Percentiles rank a stretch among this genome's conserved stretches.
Evolutionary conservation across 306 rosid species (phyloP).

Genomic region (Vicia sativa): DNA sequence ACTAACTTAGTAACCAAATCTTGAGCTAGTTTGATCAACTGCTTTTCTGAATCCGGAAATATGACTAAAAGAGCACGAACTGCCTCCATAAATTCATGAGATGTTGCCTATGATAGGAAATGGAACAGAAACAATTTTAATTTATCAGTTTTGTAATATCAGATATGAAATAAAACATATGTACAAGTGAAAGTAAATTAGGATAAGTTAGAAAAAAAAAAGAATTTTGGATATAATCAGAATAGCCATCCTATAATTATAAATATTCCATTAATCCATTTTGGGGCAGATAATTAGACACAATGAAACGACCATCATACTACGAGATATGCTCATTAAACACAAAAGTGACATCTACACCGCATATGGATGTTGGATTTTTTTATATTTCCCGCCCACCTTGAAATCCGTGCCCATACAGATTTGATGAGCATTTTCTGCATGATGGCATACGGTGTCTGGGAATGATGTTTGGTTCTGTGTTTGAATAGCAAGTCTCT

Average conservation of each 20-base stretch:
- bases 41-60: constrained; percentile 86
- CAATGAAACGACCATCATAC: constrained; percentile 10
- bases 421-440: no score
- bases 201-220: not conserved
- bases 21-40: constrained; percentile 68
- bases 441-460: no score
- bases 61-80: constrained; percentile 77
- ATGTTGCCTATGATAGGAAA: constrained; percentile 52
- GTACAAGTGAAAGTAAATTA: constrained; percentile 27
- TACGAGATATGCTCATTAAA: not conserved
- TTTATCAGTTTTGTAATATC: constrained; percentile 29
- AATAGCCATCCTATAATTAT: constrained; percentile 23
- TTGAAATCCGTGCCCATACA: no score
- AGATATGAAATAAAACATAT: constrained; percentile 17
- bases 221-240: constrained; percentile 8
- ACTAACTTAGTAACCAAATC: constrained; percentile 70
- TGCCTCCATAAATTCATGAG: constrained; percentile 85
- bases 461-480: no score
- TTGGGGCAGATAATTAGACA: constrained; percentile 15
- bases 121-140: constrained; percentile 13
- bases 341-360: no score
- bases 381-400: no score
- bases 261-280: constrained; percentile 27
- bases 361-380: no score
- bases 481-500: no score